These are phyloP conservation scores for Leptodermis oblonga DNA, from an alignment of 257 asterid species.

Conservation along the genomic window DNA sequence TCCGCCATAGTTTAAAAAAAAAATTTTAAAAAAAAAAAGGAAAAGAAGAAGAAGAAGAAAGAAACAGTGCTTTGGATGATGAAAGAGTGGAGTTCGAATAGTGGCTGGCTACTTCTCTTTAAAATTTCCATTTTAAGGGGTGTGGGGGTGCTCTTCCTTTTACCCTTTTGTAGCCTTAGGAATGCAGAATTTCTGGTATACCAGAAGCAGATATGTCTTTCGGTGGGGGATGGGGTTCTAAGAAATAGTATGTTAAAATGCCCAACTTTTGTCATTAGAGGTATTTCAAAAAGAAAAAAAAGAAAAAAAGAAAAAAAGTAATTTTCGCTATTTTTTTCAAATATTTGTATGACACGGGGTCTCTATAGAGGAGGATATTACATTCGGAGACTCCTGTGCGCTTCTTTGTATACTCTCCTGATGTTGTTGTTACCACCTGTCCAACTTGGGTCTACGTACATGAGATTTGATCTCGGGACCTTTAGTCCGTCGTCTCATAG, in stretches of 20 bases:
- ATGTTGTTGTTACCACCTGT: too few relatives aligned
- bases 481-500: too few relatives aligned
- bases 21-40: background rate
- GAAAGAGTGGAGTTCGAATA: constrained; percentile 58
- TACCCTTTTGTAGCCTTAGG: background rate
- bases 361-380: too few relatives aligned
- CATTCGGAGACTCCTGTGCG: too few relatives aligned
- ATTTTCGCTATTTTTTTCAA: background rate
- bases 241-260: too few relatives aligned
- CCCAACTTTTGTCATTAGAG: constrained; percentile 14
- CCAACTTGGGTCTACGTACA: too few relatives aligned
- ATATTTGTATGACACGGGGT: too few relatives aligned
- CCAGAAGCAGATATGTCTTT: constrained; percentile 12
- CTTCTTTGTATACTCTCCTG: too few relatives aligned
- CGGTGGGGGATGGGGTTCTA: constrained; percentile 12
- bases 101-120: constrained; percentile 46
- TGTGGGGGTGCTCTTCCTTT: too few relatives aligned
- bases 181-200: constrained; percentile 6
- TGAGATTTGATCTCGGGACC: too few relatives aligned
- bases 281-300: too few relatives aligned
- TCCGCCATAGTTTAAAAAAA: background rate
- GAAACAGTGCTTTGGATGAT: too few relatives aligned
- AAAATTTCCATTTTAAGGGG: background rate
- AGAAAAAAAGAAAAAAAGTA: background rate
- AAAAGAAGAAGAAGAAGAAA: background rate